phyloP scores from a whole-genome alignment of 306 rosid species.

The Acacia acuminata region DNA sequence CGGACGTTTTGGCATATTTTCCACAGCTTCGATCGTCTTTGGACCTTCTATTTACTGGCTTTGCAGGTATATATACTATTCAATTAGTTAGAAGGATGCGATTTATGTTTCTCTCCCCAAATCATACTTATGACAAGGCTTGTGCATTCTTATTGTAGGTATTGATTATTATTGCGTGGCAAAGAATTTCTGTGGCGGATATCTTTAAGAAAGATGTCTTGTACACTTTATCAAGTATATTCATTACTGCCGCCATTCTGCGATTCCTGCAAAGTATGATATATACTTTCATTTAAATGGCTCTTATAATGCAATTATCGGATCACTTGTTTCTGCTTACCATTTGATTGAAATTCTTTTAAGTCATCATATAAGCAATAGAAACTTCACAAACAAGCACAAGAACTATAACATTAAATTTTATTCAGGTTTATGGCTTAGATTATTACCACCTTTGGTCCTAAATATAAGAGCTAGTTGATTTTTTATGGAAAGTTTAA shows the following conservation, averaged over 20 bases:
- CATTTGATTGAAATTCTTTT: background rate
- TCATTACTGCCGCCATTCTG: constrained; percentile 92
- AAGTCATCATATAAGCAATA: background rate
- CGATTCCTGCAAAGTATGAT: constrained; percentile 89
- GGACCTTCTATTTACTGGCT: constrained; percentile 88
- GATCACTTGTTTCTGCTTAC: constrained; percentile 23
- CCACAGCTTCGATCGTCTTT: constrained; percentile 88
- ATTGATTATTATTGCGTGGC: constrained; percentile 76
- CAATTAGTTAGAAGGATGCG: constrained; percentile 29
- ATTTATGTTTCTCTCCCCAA: constrained; percentile 10
- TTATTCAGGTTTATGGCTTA: background rate
- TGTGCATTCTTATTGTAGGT: constrained; percentile 49
- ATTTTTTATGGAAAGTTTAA: too few species aligned
- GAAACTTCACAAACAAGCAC: background rate
- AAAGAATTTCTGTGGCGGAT: constrained; percentile 54
- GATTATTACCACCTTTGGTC: background rate
- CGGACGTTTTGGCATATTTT: constrained; percentile 92
- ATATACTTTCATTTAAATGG: constrained; percentile 22
- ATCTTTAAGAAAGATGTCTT: constrained; percentile 64
- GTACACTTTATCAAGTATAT: constrained; percentile 74
- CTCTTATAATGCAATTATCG: constrained; percentile 15
- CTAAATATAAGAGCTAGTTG: too few species aligned
- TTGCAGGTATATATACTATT: constrained; percentile 68
- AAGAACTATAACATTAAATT: background rate
- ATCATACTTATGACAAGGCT: constrained; percentile 30